A percentile compares a stretch with the other conserved stretches of the same genome.
Conservation (phyloP, 2,329 filamentous ascomycete species). For the Lecanosticta acicola region DNA sequence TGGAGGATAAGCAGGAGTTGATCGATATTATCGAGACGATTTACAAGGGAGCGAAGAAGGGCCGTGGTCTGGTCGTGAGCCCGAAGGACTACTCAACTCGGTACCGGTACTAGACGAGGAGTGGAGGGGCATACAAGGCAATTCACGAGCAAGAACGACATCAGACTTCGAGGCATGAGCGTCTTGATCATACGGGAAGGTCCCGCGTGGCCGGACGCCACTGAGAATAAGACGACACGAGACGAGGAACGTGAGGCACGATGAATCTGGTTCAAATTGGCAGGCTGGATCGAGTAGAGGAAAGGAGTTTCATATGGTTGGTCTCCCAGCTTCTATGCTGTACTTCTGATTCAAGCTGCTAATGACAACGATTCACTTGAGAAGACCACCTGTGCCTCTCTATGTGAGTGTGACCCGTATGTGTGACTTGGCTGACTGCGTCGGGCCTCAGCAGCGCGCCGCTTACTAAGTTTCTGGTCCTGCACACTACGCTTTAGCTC, state of each 20-base stretch:
- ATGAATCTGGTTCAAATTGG: too few species aligned
- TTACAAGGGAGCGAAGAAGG: constrained; percentile 97
- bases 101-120: constrained; percentile 54
- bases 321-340: neutral
- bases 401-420: too few species aligned
- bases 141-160: neutral
- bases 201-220: too few species aligned
- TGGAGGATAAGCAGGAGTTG: constrained; percentile 96
- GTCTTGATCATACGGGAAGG: neutral
- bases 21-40: constrained; percentile 99
- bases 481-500: too few species aligned
- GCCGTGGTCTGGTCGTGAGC: constrained; percentile 89
- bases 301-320: neutral
- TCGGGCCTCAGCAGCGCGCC: too few species aligned
- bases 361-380: neutral
- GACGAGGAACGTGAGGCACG: neutral
- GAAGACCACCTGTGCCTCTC: too few species aligned
- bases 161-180: neutral
- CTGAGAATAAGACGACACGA: neutral
- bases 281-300: neutral
- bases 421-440: too few species aligned
- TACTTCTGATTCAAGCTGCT: neutral
- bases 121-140: neutral
- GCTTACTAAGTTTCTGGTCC: too few species aligned
- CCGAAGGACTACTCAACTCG: constrained; percentile 78